These are phyloP conservation scores for Solanum chacoense DNA, from an alignment of 305 asterid species.

Conservation along the genomic window DNA sequence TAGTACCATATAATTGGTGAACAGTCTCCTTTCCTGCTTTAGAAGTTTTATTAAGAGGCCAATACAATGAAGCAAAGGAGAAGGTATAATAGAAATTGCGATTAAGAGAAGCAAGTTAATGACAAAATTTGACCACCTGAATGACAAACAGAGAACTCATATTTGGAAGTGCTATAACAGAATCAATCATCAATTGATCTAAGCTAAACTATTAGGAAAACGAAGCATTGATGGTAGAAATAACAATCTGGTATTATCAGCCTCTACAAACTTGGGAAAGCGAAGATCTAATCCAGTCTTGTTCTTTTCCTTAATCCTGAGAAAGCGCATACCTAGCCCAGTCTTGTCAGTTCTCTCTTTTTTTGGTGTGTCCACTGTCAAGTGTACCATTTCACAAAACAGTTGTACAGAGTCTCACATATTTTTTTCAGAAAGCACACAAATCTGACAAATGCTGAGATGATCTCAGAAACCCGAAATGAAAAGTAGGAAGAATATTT, in stretches of 20 bases:
- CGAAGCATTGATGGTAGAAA: neutral
- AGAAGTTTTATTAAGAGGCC: neutral
- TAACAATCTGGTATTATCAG: neutral
- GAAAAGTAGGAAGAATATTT: neutral
- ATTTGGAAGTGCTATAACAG: neutral
- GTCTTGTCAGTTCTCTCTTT: neutral
- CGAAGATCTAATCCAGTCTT: neutral
- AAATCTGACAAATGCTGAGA: neutral
- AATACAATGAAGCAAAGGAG: neutral
- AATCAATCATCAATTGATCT: neutral
- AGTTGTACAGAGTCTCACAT: neutral
- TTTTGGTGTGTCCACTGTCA: neutral
- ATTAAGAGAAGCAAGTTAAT: neutral
- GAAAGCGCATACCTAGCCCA: neutral
- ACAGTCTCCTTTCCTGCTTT: conserved; percentile 74
- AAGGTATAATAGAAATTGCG: neutral
- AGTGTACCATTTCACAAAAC: neutral
- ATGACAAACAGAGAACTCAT: neutral
- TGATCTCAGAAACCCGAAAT: neutral
- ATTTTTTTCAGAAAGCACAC: neutral
- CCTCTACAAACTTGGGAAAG: neutral
- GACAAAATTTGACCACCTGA: neutral
- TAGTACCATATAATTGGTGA: conserved; percentile 79
- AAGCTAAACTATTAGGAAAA: neutral
- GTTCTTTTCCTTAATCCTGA: neutral